Conservation (phyloP, 306 rosid species). For the Corylus americana region DNA sequence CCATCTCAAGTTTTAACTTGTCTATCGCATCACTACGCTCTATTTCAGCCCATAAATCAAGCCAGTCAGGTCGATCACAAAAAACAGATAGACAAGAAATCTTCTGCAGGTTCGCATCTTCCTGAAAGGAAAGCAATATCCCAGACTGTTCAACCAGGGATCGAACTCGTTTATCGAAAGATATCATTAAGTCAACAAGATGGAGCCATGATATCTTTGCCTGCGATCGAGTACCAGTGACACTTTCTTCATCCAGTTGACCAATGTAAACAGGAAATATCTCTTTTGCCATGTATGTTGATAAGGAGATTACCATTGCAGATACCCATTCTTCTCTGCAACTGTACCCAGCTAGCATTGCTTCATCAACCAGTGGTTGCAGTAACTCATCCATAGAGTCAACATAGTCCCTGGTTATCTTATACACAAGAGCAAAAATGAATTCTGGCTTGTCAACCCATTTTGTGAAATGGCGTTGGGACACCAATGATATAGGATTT, state of each 20-base stretch:
- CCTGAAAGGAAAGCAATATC: conserved; percentile 60
- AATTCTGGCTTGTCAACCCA: conserved; percentile 90
- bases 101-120: conserved; percentile 51
- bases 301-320: conserved; percentile 76
- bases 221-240: conserved; percentile 42
- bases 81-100: conserved; percentile 78
- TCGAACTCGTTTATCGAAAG: conserved; percentile 82
- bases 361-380: conserved; percentile 95
- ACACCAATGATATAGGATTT: conserved; percentile 76
- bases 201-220: conserved; percentile 77
- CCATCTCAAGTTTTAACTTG: conserved; percentile 58
- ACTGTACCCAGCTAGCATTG: conserved; percentile 80
- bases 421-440: conserved; percentile 82
- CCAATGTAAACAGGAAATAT: conserved; percentile 64
- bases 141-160: conserved; percentile 80
- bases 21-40: conserved; percentile 70
- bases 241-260: conserved; percentile 59
- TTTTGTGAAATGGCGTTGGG: conserved; percentile 83
- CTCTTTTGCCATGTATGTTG: conserved; percentile 83
- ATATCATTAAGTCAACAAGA: conserved; percentile 90
- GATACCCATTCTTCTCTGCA: conserved; percentile 98
- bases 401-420: conserved; percentile 80
- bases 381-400: conserved; percentile 81
- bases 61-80: conserved; percentile 92
- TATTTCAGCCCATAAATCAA: conserved; percentile 89